Percentiles rank a stretch among this genome's conserved stretches.
phyloP scores from a whole-genome alignment of 495 filamentous ascomycete species.

The Umbilicaria muhlenbergii region DNA sequence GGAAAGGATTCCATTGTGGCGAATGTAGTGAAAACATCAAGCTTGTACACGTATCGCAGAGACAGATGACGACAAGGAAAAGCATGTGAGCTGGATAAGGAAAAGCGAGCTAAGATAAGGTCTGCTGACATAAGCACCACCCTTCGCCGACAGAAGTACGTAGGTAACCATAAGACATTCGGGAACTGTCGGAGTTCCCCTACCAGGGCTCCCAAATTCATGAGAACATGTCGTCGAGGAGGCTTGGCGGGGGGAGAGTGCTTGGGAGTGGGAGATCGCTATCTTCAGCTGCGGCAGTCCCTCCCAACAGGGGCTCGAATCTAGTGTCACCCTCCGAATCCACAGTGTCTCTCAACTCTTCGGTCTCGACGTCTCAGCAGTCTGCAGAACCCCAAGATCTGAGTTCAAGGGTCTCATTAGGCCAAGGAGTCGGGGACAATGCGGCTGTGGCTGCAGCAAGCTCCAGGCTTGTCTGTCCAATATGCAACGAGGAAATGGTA shows the following conservation, averaged over 20 bases:
- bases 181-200: too few species aligned
- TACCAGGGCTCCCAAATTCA: background rate
- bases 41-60: too few species aligned
- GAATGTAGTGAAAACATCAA: too few species aligned
- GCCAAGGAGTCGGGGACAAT: slow-evolving; percentile 31
- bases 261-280: slow-evolving; percentile 68
- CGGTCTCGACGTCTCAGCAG: slow-evolving; percentile 42
- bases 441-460: slow-evolving; percentile 37
- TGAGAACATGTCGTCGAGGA: slow-evolving; percentile 56
- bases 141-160: too few species aligned
- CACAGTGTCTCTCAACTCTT: slow-evolving; percentile 44
- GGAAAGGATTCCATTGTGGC: slow-evolving; percentile 35
- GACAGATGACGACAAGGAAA: too few species aligned
- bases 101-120: too few species aligned
- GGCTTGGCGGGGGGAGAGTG: slow-evolving; percentile 78
- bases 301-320: slow-evolving; percentile 36
- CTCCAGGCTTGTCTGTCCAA: slow-evolving; percentile 70
- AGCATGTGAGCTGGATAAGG: too few species aligned
- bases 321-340: slow-evolving; percentile 44
- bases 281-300: slow-evolving; percentile 46
- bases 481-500: slow-evolving; percentile 96
- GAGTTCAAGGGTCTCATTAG: slow-evolving; percentile 39
- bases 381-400: slow-evolving; percentile 43
- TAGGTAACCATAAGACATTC: too few species aligned
- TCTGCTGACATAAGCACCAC: too few species aligned